Percentiles rank a stretch among this genome's conserved stretches.
Conservation (phyloP, 2,329 filamentous ascomycete genomes). For the Rhinocladiella mackenziei region DNA sequence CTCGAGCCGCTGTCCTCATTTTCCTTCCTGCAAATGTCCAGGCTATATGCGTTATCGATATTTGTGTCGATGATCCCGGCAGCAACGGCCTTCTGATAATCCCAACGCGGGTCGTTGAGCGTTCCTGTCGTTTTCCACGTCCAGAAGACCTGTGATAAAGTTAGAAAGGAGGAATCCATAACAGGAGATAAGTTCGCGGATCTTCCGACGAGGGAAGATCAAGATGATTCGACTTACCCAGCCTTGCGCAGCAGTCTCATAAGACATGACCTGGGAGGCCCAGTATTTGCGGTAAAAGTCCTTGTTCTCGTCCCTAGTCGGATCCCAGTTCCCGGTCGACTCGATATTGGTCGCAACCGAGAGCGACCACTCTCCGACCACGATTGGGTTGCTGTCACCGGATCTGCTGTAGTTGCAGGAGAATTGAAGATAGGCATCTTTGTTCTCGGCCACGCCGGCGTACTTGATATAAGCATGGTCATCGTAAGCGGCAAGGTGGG, state of each 20-base stretch:
- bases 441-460: slow-evolving; percentile 40
- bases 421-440: slow-evolving; percentile 49
- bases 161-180: no score
- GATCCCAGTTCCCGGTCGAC: slow-evolving; percentile 44
- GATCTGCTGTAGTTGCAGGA: slow-evolving; percentile 49
- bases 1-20: slow-evolving; percentile 4
- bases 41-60: slow-evolving; percentile 26
- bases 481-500: slow-evolving; percentile 51
- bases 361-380: slow-evolving; percentile 59
- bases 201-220: no score
- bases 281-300: slow-evolving; percentile 57
- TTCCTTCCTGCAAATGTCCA: slow-evolving; percentile 17
- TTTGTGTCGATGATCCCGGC: slow-evolving; percentile 41
- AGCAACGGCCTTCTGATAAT: slow-evolving; percentile 44
- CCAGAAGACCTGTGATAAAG: slow-evolving; percentile 49
- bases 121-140: slow-evolving; percentile 48
- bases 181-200: no score
- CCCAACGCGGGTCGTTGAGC: slow-evolving; percentile 46
- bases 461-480: slow-evolving; percentile 59
- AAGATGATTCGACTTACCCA: slow-evolving; percentile 50
- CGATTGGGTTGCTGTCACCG: slow-evolving; percentile 44
- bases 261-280: slow-evolving; percentile 53
- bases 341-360: slow-evolving; percentile 50
- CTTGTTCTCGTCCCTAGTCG: slow-evolving; percentile 38
- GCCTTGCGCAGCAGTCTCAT: slow-evolving; percentile 43